Percentiles rank a stretch among this genome's conserved stretches.
phyloP scores from a whole-genome alignment of 257 asterid species.

The Datura wrightii region DNA sequence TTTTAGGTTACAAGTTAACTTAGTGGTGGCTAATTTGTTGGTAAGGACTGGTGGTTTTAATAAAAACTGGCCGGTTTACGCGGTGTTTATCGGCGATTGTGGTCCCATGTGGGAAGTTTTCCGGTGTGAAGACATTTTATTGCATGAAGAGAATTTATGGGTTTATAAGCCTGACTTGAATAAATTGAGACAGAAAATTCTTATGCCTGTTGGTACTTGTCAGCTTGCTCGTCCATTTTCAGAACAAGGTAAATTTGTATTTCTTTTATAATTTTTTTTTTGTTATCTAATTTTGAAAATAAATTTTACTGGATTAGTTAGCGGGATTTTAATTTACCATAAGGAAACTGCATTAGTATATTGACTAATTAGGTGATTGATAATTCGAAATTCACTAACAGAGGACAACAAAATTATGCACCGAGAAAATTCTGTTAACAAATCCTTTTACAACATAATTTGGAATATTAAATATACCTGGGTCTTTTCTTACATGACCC shows the following conservation, averaged over 20 bases:
- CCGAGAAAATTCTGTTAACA: too few species aligned
- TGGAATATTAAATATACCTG: background rate
- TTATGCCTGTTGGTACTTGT: conserved; percentile 79
- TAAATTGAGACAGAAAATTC: conserved; percentile 53
- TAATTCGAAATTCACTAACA: too few species aligned
- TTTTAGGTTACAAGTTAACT: conserved; percentile 70
- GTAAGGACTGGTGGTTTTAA: conserved; percentile 55
- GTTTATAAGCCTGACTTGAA: conserved; percentile 56
- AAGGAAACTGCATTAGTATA: background rate
- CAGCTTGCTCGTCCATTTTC: conserved; percentile 56
- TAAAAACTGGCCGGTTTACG: conserved; percentile 40
- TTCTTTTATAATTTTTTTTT: background rate
- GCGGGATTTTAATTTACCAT: background rate
- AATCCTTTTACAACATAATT: background rate
- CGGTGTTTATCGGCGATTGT: conserved; percentile 63
- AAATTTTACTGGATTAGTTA: background rate
- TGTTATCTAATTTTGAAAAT: background rate
- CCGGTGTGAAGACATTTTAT: conserved; percentile 70
- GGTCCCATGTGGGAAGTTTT: conserved; percentile 79
- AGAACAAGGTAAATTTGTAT: conserved; percentile 45
- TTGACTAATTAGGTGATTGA: too few species aligned
- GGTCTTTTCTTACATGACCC: background rate
- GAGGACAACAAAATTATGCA: too few species aligned
- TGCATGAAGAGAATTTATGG: conserved; percentile 48
- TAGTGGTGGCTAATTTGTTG: conserved; percentile 70